Evolutionary conservation across 2,329 filamentous ascomycete species (phyloP).

Genomic region (Alternaria atra): DNA sequence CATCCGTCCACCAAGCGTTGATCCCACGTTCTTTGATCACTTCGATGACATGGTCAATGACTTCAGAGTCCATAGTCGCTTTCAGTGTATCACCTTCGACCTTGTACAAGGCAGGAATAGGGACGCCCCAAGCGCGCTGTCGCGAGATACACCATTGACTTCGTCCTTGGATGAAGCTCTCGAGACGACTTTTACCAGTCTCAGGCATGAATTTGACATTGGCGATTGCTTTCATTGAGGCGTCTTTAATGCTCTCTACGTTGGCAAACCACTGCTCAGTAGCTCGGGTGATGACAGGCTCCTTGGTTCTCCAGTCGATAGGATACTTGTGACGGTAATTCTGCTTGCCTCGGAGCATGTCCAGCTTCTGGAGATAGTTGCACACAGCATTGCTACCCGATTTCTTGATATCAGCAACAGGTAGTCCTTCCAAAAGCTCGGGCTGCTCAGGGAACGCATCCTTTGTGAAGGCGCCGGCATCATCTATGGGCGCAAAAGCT

Average conservation of each 20-base stretch:
- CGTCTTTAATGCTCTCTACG: slow-evolving; percentile 80
- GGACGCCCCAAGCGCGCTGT: slow-evolving; percentile 95
- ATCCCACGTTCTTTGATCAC: slow-evolving; percentile 80
- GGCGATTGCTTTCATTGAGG: slow-evolving; percentile 74
- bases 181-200: slow-evolving; percentile 75
- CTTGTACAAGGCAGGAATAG: slow-evolving; percentile 89
- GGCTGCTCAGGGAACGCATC: slow-evolving; percentile 79
- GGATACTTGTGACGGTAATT: slow-evolving; percentile 90
- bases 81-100: slow-evolving; percentile 66
- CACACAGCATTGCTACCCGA: slow-evolving; percentile 68
- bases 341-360: slow-evolving; percentile 73
- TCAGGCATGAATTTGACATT: slow-evolving; percentile 82
- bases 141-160: slow-evolving; percentile 99
- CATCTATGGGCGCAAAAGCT: slow-evolving; percentile 83
- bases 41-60: slow-evolving; percentile 83
- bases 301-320: slow-evolving; percentile 96
- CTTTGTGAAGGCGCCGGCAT: slow-evolving; percentile 80
- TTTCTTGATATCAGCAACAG: slow-evolving; percentile 73
- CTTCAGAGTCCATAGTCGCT: slow-evolving; percentile 80
- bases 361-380: slow-evolving; percentile 64
- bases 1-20: slow-evolving; percentile 95
- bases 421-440: slow-evolving; percentile 71
- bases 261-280: slow-evolving; percentile 99
- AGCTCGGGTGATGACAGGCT: slow-evolving; percentile 87
- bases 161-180: slow-evolving; percentile 85